phyloP scores from a whole-genome alignment of 192 early-diverging fungal genomes.

The Umbelopsis isabellina region DNA sequence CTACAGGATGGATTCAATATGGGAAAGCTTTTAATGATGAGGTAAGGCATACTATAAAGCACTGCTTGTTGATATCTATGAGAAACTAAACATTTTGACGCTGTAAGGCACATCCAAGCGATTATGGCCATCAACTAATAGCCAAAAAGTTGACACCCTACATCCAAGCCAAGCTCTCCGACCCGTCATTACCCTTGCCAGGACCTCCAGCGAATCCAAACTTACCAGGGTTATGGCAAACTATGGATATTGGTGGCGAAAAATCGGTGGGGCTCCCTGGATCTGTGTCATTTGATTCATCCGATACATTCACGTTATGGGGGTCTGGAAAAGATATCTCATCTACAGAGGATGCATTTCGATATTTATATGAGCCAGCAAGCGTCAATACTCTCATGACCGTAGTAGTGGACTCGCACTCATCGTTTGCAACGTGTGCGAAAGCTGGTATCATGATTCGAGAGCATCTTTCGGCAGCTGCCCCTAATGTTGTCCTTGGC shows the following conservation, averaged over 20 bases:
- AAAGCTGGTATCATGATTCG: constrained; percentile 39
- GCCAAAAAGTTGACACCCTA: constrained; percentile 27
- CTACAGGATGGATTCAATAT: constrained; percentile 33
- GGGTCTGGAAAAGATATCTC: constrained; percentile 33
- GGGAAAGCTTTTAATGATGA: constrained; percentile 20
- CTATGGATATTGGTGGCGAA: constrained; percentile 35
- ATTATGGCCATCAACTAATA: constrained; percentile 24
- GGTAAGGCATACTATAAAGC: neutral
- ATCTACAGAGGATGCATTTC: constrained; percentile 29
- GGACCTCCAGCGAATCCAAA: constrained; percentile 31
- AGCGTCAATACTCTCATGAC: constrained; percentile 10
- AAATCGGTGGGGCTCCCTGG: constrained; percentile 30
- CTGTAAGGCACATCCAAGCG: constrained; percentile 26
- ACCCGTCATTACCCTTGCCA: constrained; percentile 27
- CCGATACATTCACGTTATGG: constrained; percentile 34
- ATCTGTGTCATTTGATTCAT: constrained; percentile 31
- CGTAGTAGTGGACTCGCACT: constrained; percentile 25
- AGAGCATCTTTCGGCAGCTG: constrained; percentile 30
- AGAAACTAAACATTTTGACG: neutral
- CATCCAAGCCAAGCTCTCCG: constrained; percentile 26
- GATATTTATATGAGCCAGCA: constrained; percentile 29
- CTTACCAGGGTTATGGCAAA: constrained; percentile 34
- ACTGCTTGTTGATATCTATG: neutral
- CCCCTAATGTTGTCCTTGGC: constrained; percentile 30
- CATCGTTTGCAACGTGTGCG: constrained; percentile 34